Evolutionary conservation across 805 yeast species (phyloP).

Genomic region (Torulaspora maleeae): DNA sequence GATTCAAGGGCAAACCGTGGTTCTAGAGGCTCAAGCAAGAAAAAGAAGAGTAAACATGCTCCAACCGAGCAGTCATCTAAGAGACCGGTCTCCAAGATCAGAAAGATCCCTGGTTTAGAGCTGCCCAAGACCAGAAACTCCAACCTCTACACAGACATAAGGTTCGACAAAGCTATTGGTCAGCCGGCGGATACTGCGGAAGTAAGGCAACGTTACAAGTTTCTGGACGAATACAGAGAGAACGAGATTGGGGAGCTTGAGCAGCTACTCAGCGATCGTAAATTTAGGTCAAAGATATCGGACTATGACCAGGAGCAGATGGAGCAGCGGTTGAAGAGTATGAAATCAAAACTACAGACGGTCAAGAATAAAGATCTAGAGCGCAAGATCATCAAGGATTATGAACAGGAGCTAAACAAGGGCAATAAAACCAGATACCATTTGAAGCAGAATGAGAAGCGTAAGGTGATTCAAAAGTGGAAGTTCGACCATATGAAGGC

Average conservation of each 20-base stretch:
- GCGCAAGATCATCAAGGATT: conserved; percentile 54
- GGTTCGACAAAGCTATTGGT: conserved; percentile 89
- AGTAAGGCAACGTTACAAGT: conserved; percentile 73
- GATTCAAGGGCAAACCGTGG: conserved; percentile 22
- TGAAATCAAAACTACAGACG: conserved; percentile 61
- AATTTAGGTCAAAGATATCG: conserved; percentile 40
- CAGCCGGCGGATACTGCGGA: conserved; percentile 66
- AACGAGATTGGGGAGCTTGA: conserved; percentile 63
- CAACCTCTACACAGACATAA: conserved; percentile 65
- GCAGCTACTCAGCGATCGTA: conserved; percentile 48
- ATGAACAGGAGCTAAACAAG: conserved; percentile 51
- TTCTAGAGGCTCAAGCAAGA: conserved; percentile 12
- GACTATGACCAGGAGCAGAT: conserved; percentile 48
- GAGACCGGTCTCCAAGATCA: conserved; percentile 58
- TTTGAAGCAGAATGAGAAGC: conserved; percentile 64
- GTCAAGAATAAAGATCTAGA: conserved; percentile 73
- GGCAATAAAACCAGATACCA: conserved; percentile 50
- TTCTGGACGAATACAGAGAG: conserved; percentile 80
- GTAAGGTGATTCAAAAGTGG: conserved; percentile 70
- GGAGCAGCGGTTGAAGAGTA: conserved; percentile 55
- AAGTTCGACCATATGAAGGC: conserved; percentile 71
- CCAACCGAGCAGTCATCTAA: conserved; percentile 79
- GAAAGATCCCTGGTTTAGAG: conserved; percentile 70
- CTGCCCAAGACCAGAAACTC: conserved; percentile 35
- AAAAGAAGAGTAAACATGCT: conserved; percentile 68